Conservation (phyloP, 2,329 filamentous ascomycete species). For the Microcyclospora tardicrescens region DNA sequence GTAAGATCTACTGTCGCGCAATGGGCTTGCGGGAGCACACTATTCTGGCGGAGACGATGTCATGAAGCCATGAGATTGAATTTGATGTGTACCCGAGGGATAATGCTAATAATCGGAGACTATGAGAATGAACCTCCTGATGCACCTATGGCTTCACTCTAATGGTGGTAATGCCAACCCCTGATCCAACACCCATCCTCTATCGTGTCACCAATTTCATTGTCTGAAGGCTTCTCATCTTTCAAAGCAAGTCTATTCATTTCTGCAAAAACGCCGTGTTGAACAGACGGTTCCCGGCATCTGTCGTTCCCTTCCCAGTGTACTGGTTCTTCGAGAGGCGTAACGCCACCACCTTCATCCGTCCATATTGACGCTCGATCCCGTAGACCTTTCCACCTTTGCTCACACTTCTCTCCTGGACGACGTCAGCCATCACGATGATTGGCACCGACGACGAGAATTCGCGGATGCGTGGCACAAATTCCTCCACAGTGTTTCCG, state of each 20-base stretch:
- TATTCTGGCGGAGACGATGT: conserved; percentile 8
- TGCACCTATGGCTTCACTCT: too few species aligned
- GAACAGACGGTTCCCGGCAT: conserved; percentile 49
- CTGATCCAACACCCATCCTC: too few species aligned
- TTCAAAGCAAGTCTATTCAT: conserved; percentile 3
- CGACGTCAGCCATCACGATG: conserved; percentile 43
- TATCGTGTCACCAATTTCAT: too few species aligned
- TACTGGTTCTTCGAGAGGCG: conserved; percentile 45
- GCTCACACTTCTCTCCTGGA: conserved; percentile 29
- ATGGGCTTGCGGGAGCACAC: conserved; percentile 11
- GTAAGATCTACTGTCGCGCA: conserved; percentile 51
- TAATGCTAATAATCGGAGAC: too few species aligned
- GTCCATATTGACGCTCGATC: conserved; percentile 5
- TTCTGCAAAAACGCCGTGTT: conserved; percentile 40
- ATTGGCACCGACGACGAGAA: conserved; percentile 32
- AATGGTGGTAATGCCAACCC: too few species aligned
- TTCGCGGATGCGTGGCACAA: conserved; percentile 35
- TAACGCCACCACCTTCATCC: conserved; percentile 36
- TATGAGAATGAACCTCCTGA: too few species aligned
- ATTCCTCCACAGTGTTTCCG: conserved; percentile 38
- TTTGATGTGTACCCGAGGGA: too few species aligned
- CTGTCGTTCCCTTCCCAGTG: conserved; percentile 38
- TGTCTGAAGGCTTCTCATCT: neutral
- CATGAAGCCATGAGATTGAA: neutral
- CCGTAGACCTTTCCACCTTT: conserved; percentile 10